phyloP scores from a whole-genome alignment of 176 grass and related monocot species.

The Alloteropsis semialata region DNA sequence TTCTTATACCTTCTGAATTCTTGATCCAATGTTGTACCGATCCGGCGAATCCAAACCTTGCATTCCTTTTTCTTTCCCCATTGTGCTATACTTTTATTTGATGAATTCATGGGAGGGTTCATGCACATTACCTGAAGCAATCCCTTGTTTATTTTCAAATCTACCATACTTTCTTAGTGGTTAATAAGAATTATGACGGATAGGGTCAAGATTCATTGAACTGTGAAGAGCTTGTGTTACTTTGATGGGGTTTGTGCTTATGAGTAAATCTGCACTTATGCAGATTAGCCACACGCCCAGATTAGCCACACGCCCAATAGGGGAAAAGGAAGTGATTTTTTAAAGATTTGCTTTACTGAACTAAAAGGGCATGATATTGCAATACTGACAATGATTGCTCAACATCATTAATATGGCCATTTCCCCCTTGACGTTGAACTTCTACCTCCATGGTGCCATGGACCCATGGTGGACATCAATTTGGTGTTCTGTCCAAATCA shows the following conservation, averaged over 20 bases:
- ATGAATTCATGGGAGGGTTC: background rate
- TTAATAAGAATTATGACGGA: background rate
- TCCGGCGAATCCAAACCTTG: background rate
- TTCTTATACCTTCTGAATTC: background rate
- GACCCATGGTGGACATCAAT: background rate
- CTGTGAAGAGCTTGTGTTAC: background rate
- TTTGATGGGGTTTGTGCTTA: background rate
- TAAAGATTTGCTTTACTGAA: constrained; percentile 3
- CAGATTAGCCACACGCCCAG: background rate
- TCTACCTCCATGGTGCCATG: constrained; percentile 7
- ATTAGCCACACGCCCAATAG: background rate
- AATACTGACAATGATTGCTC: constrained; percentile 18
- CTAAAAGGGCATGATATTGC: background rate
- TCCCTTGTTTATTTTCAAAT: background rate
- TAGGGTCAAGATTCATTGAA: too few species aligned
- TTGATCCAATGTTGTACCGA: background rate
- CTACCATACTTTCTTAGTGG: background rate
- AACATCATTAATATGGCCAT: constrained; percentile 17
- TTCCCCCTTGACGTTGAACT: constrained; percentile 33
- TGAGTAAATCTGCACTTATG: background rate
- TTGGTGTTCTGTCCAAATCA: constrained; percentile 17
- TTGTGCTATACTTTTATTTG: background rate
- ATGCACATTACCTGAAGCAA: background rate
- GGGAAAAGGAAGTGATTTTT: background rate
- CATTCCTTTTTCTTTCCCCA: background rate